Conservation (phyloP, 2,329 filamentous ascomycete species). For the Claviceps arundinis region DNA sequence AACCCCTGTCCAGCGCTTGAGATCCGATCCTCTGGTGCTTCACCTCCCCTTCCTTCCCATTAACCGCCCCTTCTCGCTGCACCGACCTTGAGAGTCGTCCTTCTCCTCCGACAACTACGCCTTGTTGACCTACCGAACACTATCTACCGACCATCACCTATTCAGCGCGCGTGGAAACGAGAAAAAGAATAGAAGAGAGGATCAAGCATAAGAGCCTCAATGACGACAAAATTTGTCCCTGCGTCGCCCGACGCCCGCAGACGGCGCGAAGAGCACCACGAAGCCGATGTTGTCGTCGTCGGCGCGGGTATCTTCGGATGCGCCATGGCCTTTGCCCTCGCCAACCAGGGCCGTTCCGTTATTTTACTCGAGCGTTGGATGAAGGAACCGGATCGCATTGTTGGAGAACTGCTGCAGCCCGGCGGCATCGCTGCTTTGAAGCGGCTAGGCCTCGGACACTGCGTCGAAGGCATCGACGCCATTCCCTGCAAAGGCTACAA, state of each 20-base stretch:
- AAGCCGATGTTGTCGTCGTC: slow-evolving; percentile 77
- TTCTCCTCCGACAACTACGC: background rate
- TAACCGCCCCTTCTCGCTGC: background rate
- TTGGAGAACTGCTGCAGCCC: slow-evolving; percentile 88
- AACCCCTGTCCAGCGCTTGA: background rate
- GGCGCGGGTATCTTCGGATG: slow-evolving; percentile 86
- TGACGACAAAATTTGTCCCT: background rate
- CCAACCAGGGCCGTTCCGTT: slow-evolving; percentile 80
- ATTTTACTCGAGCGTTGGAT: slow-evolving; percentile 79
- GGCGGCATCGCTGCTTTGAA: slow-evolving; percentile 73
- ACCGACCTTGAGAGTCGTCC: background rate
- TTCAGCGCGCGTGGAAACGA: background rate
- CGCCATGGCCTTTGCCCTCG: slow-evolving; percentile 70
- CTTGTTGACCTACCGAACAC: too few relatives aligned
- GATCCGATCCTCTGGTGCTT: background rate
- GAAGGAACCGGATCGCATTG: slow-evolving; percentile 88
- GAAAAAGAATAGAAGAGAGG: background rate
- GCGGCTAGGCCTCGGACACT: slow-evolving; percentile 67
- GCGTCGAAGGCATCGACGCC: slow-evolving; percentile 79
- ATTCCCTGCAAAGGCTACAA: slow-evolving; percentile 76
- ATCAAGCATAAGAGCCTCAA: background rate
- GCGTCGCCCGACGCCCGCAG: slow-evolving; percentile 26
- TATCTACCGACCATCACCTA: too few relatives aligned
- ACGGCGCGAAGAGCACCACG: slow-evolving; percentile 41
- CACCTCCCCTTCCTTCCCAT: background rate